These are phyloP conservation scores for Trypanosoma cruzi DNA, from an alignment of 208 protist genomes.

Conservation along the genomic window DNA sequence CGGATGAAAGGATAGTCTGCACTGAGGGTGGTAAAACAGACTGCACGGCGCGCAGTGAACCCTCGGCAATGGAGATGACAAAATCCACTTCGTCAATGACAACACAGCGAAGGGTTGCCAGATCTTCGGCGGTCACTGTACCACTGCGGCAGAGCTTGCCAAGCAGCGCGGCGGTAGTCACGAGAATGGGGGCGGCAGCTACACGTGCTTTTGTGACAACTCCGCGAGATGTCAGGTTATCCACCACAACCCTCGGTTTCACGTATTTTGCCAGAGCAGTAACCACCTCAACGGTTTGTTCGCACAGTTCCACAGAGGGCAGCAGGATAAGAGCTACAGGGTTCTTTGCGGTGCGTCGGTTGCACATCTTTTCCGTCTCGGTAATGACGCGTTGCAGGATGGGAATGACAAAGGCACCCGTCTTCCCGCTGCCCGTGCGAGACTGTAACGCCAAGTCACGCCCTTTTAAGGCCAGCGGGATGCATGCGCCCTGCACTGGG, in stretches of 20 bases:
- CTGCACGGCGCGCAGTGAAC: slow-evolving; percentile 88
- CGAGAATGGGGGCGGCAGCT: slow-evolving; percentile 78
- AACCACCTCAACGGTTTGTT: slow-evolving; percentile 91
- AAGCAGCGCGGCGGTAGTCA: slow-evolving; percentile 86
- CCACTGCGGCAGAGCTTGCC: slow-evolving; percentile 60
- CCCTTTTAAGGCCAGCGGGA: slow-evolving; percentile 94
- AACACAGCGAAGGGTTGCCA: slow-evolving; percentile 74
- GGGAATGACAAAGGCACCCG: slow-evolving; percentile 89
- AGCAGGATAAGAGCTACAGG: slow-evolving; percentile 95
- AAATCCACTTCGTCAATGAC: slow-evolving; percentile 98
- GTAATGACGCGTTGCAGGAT: slow-evolving; percentile 85
- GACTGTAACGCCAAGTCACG: slow-evolving; percentile 89
- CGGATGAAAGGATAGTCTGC: slow-evolving; percentile 96
- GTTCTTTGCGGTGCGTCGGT: slow-evolving; percentile 41
- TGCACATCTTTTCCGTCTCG: slow-evolving; percentile 60
- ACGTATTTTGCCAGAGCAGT: slow-evolving; percentile 75
- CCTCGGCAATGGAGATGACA: slow-evolving; percentile 94
- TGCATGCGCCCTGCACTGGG: slow-evolving; percentile 93
- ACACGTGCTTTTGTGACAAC: slow-evolving; percentile 62
- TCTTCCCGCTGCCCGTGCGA: slow-evolving; percentile 90
- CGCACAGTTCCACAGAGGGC: slow-evolving; percentile 96
- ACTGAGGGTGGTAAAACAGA: slow-evolving; percentile 81
- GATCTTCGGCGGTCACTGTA: slow-evolving; percentile 49
- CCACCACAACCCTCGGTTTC: slow-evolving; percentile 75
- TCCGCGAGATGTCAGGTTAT: slow-evolving; percentile 76